Base-by-base conservation (phyloP, 768 basidiomycete genomes). In the Zangia roseola region DNA sequence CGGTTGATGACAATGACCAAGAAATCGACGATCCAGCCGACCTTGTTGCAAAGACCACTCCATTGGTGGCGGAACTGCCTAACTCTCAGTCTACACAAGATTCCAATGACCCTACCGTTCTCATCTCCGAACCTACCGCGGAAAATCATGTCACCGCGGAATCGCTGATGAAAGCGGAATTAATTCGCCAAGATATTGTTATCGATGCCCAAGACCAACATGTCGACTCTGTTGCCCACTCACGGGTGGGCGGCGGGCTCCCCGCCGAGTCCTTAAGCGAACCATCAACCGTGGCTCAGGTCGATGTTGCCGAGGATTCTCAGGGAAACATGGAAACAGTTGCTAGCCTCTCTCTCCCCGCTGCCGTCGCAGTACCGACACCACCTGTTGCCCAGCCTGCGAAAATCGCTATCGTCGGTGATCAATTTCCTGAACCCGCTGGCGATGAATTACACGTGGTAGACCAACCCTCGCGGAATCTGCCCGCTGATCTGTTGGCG, bases 381-480 rank as follows among this genome's bases (percentile, higher is more conserved):
- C 40, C 47, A 40, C 35, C 49, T 19, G 35, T 37, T 10, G 16
- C 14, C 30, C 48, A 34, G 21, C 36, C 42, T 44, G 34, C 40
- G n/a, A 34, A 23, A 2, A n/a, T 42, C 43, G 20, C 16, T 20
- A 41, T 23, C 24, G 47, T 40, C 35, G 19, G 33, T 24, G 40
- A 45, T 4, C 20, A 43, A 43, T 23, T 34, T 6, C n/a, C 43
- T 23, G 35, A 45, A 25, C 21, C 16, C 21, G 17, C 34, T 36
- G 26, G 41, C 23, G 34, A 50, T 44, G 54, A 49, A 33, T 35
- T 40, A 24, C 41, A 13, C 41, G 48, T 21, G 17, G 39, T 24
- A 17, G 23, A 47, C 38, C 47, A 53, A 41, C 20, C 50, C 14
- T 49, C 43, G 33, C 45, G 40, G 40, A 43, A 42, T 28, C 30